Evolutionary conservation across 2,329 filamentous ascomycete genomes (phyloP).

Genomic region (Ascochyta koolunga): DNA sequence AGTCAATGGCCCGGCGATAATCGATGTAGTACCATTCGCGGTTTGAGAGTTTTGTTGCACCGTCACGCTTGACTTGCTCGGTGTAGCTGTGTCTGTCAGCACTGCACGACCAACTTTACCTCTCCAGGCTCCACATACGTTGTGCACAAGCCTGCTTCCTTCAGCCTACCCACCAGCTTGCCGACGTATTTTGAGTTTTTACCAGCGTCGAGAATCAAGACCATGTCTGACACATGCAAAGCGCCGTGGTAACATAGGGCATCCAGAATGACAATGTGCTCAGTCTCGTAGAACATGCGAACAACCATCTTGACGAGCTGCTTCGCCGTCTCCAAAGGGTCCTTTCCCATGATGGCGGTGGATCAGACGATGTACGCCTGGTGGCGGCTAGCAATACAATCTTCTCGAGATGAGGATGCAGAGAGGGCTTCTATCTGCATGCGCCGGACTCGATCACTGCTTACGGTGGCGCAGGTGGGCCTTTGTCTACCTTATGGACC

Average conservation of each 20-base stretch:
- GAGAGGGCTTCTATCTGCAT: conserved; percentile 14
- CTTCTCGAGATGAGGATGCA: conserved; percentile 11
- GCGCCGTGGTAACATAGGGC: conserved; percentile 77
- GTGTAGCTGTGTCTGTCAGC: conserved; percentile 61
- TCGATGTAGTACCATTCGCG: conserved; percentile 98
- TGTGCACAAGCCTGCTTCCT: conserved; percentile 83
- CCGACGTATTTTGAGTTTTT: conserved; percentile 92
- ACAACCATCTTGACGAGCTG: conserved; percentile 84
- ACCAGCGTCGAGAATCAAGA: conserved; percentile 72
- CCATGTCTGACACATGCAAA: conserved; percentile 86
- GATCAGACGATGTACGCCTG: neutral
- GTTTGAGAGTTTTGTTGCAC: conserved; percentile 79
- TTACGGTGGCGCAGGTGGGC: conserved; percentile 1
- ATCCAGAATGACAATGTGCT: conserved; percentile 82
- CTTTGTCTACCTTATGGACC: neutral
- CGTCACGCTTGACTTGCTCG: conserved; percentile 78
- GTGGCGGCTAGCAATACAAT: neutral
- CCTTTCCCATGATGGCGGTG: conserved; percentile 42
- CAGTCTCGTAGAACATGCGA: conserved; percentile 84
- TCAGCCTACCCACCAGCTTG: conserved; percentile 83
- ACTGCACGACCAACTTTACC: neutral
- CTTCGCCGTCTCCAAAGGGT: conserved; percentile 69
- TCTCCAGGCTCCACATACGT: conserved; percentile 62
- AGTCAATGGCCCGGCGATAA: conserved; percentile 91
- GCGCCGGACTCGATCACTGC: conserved; percentile 8